Conservation (phyloP, 2,329 filamentous ascomycete species). For the Metarhizium guizhouense region DNA sequence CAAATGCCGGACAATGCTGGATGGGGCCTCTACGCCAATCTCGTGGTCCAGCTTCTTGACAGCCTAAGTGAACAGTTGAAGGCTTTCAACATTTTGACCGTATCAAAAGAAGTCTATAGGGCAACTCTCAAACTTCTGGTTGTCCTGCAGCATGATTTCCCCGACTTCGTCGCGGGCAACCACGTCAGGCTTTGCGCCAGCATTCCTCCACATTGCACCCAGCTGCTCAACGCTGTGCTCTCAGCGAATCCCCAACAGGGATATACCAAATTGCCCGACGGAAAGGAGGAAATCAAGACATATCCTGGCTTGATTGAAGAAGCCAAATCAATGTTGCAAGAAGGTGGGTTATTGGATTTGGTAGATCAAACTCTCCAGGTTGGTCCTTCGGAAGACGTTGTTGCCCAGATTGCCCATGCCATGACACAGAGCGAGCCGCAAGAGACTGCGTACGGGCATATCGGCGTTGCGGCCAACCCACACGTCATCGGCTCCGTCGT, state of each 20-base stretch:
- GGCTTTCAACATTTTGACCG: conserved; percentile 55
- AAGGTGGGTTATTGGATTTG: conserved; percentile 48
- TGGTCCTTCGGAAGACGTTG: conserved; percentile 60
- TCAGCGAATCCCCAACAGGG: conserved; percentile 66
- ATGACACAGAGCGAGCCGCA: conserved; percentile 52
- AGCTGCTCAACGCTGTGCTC: conserved; percentile 81
- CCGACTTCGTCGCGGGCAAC: conserved; percentile 84
- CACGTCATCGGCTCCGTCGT: conserved; percentile 72
- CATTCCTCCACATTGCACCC: conserved; percentile 75
- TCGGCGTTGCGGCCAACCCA: conserved; percentile 59
- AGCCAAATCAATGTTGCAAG: conserved; percentile 43
- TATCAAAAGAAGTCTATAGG: conserved; percentile 77
- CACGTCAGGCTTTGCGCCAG: conserved; percentile 73
- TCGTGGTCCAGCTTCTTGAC: conserved; percentile 62
- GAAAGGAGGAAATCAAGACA: conserved; percentile 63
- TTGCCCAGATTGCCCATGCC: conserved; percentile 68
- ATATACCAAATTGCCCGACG: conserved; percentile 58
- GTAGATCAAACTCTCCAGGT: conserved; percentile 49
- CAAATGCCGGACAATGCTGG: conserved; percentile 57
- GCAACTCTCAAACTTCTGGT: conserved; percentile 75
- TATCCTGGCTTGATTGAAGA: conserved; percentile 58
- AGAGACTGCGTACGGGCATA: conserved; percentile 56
- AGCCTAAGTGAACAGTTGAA: conserved; percentile 77
- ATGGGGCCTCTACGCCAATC: conserved; percentile 66
- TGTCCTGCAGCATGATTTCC: conserved; percentile 86